phyloP scores from a whole-genome alignment of 2,329 filamentous ascomycete species.

The Raffaelea arxii region DNA sequence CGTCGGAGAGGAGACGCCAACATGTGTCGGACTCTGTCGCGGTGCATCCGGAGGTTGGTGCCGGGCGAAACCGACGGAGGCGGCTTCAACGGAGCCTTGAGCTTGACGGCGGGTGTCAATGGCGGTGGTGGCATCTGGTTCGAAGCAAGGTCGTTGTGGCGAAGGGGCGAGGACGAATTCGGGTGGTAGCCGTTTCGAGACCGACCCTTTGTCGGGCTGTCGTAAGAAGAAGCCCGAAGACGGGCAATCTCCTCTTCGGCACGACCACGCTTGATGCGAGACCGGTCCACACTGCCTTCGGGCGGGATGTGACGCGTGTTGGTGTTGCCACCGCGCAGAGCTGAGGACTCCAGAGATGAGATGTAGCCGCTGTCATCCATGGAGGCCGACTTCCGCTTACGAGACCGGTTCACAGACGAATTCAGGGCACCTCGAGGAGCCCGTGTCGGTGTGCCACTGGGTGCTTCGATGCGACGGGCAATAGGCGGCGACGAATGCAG shows the following conservation, averaged over 20 bases:
- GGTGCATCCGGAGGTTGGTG: constrained; percentile 82
- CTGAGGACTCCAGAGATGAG: constrained; percentile 89
- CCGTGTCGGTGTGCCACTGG: constrained; percentile 69
- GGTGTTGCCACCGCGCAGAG: constrained; percentile 60
- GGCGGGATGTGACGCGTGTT: constrained; percentile 59
- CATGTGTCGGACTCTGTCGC: constrained; percentile 71
- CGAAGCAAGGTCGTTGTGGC: constrained; percentile 37
- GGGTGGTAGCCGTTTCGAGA: constrained; percentile 41
- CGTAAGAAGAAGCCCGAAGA: constrained; percentile 83
- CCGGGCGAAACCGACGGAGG: constrained; percentile 82
- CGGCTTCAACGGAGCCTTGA: constrained; percentile 51
- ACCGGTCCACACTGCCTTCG: constrained; percentile 57
- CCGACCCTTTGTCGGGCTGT: constrained; percentile 71
- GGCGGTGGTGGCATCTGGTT: constrained; percentile 55
- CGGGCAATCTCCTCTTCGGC: constrained; percentile 94
- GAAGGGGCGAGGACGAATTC: constrained; percentile 59
- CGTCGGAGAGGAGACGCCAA: constrained; percentile 62
- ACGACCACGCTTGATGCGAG: constrained; percentile 74
- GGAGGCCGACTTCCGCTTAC: constrained; percentile 67
- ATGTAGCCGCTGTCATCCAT: constrained; percentile 95
- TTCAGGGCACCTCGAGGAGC: constrained; percentile 40
- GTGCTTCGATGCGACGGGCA: constrained; percentile 44
- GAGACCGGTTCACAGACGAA: constrained; percentile 51
- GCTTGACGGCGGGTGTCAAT: constrained; percentile 74
- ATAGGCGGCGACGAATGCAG: constrained; percentile 91